These are phyloP conservation scores for Boletus subparvulus DNA, from an alignment of 768 basidiomycete species.

Conservation along the genomic window DNA sequence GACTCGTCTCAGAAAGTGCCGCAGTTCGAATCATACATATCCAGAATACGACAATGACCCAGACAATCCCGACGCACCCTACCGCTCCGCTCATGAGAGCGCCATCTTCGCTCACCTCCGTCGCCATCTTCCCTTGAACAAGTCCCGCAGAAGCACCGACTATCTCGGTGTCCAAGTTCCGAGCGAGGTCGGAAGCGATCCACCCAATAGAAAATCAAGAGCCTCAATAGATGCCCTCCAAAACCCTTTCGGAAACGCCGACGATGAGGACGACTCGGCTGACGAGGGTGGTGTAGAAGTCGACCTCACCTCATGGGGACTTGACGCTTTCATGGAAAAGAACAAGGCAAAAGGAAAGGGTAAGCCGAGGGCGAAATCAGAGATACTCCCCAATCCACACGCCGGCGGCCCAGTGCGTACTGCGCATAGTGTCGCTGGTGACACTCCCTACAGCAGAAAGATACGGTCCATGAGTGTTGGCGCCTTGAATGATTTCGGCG, in stretches of 20 bases:
- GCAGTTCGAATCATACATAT: neutral
- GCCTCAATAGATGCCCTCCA: slow-evolving; percentile 62
- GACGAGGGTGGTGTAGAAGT: slow-evolving; percentile 62
- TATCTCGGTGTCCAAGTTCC: slow-evolving; percentile 68
- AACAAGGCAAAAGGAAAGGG: slow-evolving; percentile 50
- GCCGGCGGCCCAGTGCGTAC: slow-evolving; percentile 37
- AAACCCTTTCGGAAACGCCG: slow-evolving; percentile 74
- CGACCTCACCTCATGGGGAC: slow-evolving; percentile 81
- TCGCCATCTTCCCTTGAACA: slow-evolving; percentile 49
- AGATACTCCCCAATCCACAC: slow-evolving; percentile 46
- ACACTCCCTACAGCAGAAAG: slow-evolving; percentile 40
- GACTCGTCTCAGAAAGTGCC: neutral
- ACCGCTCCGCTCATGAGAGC: slow-evolving; percentile 74
- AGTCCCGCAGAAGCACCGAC: slow-evolving; percentile 56
- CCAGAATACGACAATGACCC: slow-evolving; percentile 90
- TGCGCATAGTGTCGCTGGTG: slow-evolving; percentile 44
- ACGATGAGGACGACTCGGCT: slow-evolving; percentile 49
- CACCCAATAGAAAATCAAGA: slow-evolving; percentile 50
- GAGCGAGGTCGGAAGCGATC: slow-evolving; percentile 55
- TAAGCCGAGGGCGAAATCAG: slow-evolving; percentile 39
- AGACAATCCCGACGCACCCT: slow-evolving; percentile 58
- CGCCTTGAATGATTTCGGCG: slow-evolving; percentile 53
- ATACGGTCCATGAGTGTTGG: slow-evolving; percentile 69
- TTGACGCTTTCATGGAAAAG: slow-evolving; percentile 73
- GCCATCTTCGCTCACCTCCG: slow-evolving; percentile 84